Base-by-base conservation (phyloP, 768 basidiomycete genomes). In the Pleurotus sapidus region DNA sequence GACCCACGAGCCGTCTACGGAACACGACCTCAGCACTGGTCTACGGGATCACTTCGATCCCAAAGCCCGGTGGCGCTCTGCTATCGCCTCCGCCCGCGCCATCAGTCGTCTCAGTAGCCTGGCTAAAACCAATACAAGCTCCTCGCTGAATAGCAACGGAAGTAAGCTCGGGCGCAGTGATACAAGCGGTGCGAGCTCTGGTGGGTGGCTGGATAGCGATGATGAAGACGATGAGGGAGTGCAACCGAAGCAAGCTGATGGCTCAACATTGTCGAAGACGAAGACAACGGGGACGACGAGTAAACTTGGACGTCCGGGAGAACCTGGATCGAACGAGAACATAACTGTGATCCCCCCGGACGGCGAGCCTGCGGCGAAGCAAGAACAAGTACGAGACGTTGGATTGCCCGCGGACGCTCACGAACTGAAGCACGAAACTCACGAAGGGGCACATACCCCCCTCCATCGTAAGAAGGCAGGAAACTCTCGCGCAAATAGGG, bases 11-110 rank as follows among this genome's bases (percentile, higher is more conserved):
- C 75, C 87, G 0, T 84, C 85, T 0, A 79, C 77, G 4, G 89
- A 94, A 51, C 82, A 89, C 68, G 93, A 98, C 63, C 79, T 97
- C 42, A 77, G 73, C 14, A 67, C 66, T 9, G 91, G 89, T 9
- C 75, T 97, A 49, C 88, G 89, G 30, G 87, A 92, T 30, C 84
- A 94, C 75, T 95, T 96, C 71, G 79, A 92, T 65, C 80, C 92
- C 0, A 79, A 79, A 43, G 86, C 84, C 1, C 79, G 79, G 39
- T 95, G 93, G 93, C 80, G 83, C 49, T 73, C 76, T 1, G 90
- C 89, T 12, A 91, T 95, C 63, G 65, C 74, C 1, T 74, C 77
- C 27, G 78, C 79, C 20, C 72, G 78, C 14, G 79, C 75, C 0
- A 38, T 80, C 12, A 64, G 70, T 27, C 71, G 80, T 23, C 68